Evolutionary conservation across 2,329 filamentous ascomycete species (phyloP), one percentile per base, ranked within the genome.

Genomic region (Alternaria sp.): DNA sequence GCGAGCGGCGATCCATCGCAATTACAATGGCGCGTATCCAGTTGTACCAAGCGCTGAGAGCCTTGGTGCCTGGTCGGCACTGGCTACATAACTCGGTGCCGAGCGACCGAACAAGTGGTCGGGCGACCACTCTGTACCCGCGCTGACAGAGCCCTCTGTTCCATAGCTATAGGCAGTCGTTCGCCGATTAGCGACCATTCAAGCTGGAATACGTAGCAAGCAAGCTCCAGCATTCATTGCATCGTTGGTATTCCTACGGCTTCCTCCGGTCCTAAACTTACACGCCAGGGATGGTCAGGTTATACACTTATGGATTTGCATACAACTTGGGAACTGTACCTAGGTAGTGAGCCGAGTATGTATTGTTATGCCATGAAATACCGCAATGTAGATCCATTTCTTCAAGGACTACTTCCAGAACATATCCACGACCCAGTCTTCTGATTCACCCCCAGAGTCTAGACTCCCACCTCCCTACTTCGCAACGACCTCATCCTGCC

Each of bases 41-140:
- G 46, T 62, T 23, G 17, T 54, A 55, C 55, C 40, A 44, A 59
- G 51, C 45, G 51, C 51, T 60, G 54, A 56, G 23, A 36, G 36
- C n/a, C 62, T 64, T 58, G 43, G 28, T 54, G 52, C 55, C 56
- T 62, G 44, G 44, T 57, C 46, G 30, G 46, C 51, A 54, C 47
- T 57, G 64, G 50, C 57, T 23, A 26, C 25, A 32, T 36, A 17
- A 19, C 25, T 36, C 44, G 52, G 26, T 49, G 45, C 50, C 26
- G 45, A 47, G 50, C 36, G 56, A 30, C 43, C 26, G 32, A 43
- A 36, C 26, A 26, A 19, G 26, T 17, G 15, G 45, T 54, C 60
- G 61, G 59, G 52, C 30, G 56, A 63, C 30, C 36, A 43, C 17
- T n/a, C 6, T 46, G 45, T 30, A 51, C 26, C 46, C 55, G 44